Conservation (phyloP, 805 yeast genomes). For the Metschnikowia noctiluminum region DNA sequence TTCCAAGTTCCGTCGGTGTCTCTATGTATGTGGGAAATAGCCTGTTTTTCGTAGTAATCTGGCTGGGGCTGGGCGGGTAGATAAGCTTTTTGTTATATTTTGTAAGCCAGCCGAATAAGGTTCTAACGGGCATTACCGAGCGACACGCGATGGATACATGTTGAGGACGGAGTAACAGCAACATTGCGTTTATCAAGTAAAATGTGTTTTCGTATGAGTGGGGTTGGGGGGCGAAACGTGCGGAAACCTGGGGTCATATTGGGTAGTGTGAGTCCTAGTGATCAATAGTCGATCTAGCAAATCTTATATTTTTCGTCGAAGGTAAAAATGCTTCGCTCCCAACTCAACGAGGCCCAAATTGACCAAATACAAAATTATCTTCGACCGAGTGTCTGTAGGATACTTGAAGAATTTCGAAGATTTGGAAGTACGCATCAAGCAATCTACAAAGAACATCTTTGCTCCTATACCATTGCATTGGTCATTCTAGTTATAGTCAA, state of each 20-base stretch:
- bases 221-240: not conserved
- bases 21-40: constrained; percentile 44
- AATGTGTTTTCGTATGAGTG: not conserved
- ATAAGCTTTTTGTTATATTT: constrained; percentile 23
- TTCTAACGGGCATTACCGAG: constrained; percentile 9
- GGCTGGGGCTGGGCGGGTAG: constrained; percentile 40
- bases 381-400: no score
- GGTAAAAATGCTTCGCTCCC: no score
- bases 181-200: constrained; percentile 2
- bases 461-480: no score
- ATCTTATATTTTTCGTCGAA: no score
- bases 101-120: constrained; percentile 18
- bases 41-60: constrained; percentile 38
- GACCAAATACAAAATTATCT: no score
- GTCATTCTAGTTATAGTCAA: no score
- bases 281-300: no score
- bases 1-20: constrained; percentile 57
- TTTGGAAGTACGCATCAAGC: no score
- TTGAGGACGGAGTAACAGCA: constrained; percentile 8
- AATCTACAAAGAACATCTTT: no score
- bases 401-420: no score
- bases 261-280: no score
- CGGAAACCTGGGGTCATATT: not conserved
- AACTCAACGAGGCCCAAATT: no score
- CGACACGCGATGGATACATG: constrained; percentile 9